Evolutionary conservation across 768 basidiomycete genomes (phyloP).

Genomic region (Rhizopogon vesiculosus): DNA sequence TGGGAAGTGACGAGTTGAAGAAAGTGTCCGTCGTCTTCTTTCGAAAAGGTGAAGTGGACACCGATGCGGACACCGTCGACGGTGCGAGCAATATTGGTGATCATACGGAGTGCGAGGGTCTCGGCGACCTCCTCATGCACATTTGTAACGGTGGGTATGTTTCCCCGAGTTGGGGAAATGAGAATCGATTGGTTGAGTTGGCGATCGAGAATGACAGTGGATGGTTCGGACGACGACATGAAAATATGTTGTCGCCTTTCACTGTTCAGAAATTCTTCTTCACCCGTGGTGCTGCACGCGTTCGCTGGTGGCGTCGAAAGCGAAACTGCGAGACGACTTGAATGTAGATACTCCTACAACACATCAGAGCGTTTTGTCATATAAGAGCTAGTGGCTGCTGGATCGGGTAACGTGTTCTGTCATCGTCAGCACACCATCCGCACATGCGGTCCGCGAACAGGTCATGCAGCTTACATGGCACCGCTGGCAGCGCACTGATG

Average conservation of each 20-base stretch:
- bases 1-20: conserved; percentile 48
- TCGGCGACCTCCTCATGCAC: conserved; percentile 53
- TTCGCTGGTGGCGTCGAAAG: not conserved
- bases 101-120: conserved; percentile 49
- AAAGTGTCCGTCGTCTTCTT: conserved; percentile 51
- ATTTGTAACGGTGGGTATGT: conserved; percentile 48
- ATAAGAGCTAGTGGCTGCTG: not conserved
- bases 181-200: conserved; percentile 1
- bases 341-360: not conserved
- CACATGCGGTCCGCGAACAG: not conserved
- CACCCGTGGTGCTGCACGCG: too few species aligned
- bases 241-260: not conserved
- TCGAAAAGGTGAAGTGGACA: conserved; percentile 57
- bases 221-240: conserved; percentile 20
- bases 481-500: not conserved
- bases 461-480: not conserved
- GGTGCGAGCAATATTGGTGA: conserved; percentile 43
- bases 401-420: too few species aligned
- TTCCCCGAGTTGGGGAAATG: conserved; percentile 3
- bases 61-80: conserved; percentile 55
- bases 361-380: not conserved
- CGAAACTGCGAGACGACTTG: not conserved
- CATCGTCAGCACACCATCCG: not conserved
- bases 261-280: not conserved
- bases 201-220: conserved; percentile 9